These are phyloP conservation scores for Phytophthora citricola DNA, from an alignment of 352 stramenopile genomes.

Conservation along the genomic window DNA sequence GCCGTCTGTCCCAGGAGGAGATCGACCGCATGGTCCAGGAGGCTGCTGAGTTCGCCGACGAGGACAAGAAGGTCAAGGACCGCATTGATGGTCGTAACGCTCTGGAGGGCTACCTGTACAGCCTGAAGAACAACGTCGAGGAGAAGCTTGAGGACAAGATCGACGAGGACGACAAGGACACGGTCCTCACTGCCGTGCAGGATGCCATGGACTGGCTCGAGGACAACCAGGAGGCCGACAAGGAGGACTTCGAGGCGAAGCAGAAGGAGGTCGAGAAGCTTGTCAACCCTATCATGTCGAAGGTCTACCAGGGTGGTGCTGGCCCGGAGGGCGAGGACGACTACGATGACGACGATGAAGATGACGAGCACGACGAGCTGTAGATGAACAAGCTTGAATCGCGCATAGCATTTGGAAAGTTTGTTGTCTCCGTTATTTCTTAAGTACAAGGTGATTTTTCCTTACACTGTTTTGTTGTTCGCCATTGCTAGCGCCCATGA, in stretches of 20 bases:
- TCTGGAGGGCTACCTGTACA: constrained; percentile 98
- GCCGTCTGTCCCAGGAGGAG: constrained; percentile 98
- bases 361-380: constrained; percentile 95
- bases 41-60: constrained; percentile 98
- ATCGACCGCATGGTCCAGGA: constrained; percentile 99
- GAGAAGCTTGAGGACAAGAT: constrained; percentile 97
- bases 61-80: constrained; percentile 98
- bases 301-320: constrained; percentile 94
- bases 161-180: constrained; percentile 94
- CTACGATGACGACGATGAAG: constrained; percentile 83
- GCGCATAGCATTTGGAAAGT: constrained; percentile 36
- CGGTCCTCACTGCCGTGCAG: constrained; percentile 92
- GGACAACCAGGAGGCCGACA: constrained; percentile 98
- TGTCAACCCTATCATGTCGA: constrained; percentile 99
- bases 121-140: constrained; percentile 94
- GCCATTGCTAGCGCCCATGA: too few relatives aligned
- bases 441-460: constrained; percentile 46
- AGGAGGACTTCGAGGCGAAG: constrained; percentile 98
- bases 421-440: constrained; percentile 48
- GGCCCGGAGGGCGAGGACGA: constrained; percentile 67
- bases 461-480: constrained; percentile 1
- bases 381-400: constrained; percentile 61
- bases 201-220: constrained; percentile 99
- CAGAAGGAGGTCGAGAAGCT: constrained; percentile 99
- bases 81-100: constrained; percentile 97